Evolutionary conservation across 2,329 filamentous ascomycete species (phyloP).

Genomic region (Aureobasidium sp.): DNA sequence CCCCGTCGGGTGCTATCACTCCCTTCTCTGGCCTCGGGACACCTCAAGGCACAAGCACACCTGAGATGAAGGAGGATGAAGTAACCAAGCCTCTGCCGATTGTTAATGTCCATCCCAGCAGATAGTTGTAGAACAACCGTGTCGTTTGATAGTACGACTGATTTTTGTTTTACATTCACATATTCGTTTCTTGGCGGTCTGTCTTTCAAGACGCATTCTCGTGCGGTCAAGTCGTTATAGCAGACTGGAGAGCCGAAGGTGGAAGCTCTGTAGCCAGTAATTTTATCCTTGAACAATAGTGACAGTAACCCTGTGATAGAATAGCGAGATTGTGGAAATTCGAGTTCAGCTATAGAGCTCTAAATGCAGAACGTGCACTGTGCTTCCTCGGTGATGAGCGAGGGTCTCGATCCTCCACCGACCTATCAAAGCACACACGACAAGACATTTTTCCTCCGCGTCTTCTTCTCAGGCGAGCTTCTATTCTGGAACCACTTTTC

Average conservation of each 20-base stretch:
- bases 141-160: background rate
- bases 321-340: background rate
- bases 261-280: background rate
- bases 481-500: too few relatives aligned
- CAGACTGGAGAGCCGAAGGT: background rate
- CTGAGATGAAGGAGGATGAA: background rate
- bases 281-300: background rate
- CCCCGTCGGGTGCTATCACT: conserved; percentile 44
- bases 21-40: conserved; percentile 35
- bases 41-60: conserved; percentile 18
- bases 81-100: background rate
- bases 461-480: background rate
- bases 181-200: background rate
- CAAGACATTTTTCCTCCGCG: background rate
- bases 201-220: background rate
- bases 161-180: background rate
- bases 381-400: conserved; percentile 1
- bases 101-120: conserved; percentile 5
- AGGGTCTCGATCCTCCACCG: background rate
- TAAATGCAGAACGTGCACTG: background rate
- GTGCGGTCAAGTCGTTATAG: background rate
- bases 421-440: background rate
- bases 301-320: background rate
- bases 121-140: background rate
- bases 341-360: background rate